Evolutionary conservation across 495 filamentous ascomycete genomes (phyloP).

Genomic region (Hyphodiscus hymeniophilus): DNA sequence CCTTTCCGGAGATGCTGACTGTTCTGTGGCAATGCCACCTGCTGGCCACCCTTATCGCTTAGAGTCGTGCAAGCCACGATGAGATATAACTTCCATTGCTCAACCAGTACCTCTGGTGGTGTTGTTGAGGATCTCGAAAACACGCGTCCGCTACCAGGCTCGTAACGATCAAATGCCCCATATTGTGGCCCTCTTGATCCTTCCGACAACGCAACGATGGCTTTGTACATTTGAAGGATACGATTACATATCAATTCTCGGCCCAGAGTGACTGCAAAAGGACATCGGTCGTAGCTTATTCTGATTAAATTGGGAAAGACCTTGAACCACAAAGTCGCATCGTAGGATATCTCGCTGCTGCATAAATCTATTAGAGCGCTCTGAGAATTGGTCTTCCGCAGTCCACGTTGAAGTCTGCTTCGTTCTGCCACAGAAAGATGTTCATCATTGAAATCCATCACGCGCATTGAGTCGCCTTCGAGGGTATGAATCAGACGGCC

Average conservation of each 20-base stretch:
- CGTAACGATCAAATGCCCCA: conserved; percentile 42
- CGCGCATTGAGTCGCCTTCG: conserved; percentile 78
- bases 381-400: conserved; percentile 73
- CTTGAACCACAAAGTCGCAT: conserved; percentile 93
- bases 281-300: conserved; percentile 83
- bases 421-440: conserved; percentile 86
- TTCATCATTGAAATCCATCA: conserved; percentile 89
- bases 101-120: conserved; percentile 79
- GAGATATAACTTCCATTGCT: conserved; percentile 98
- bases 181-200: conserved; percentile 54
- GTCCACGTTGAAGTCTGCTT: conserved; percentile 84
- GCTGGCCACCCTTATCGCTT: conserved; percentile 67
- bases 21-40: conserved; percentile 46
- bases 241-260: conserved; percentile 87
- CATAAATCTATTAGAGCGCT: conserved; percentile 89
- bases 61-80: conserved; percentile 96
- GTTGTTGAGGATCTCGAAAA: conserved; percentile 56
- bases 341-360: conserved; percentile 90
- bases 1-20: conserved; percentile 78
- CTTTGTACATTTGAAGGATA: conserved; percentile 84
- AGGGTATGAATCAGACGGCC: conserved; percentile 80
- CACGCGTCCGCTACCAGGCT: conserved; percentile 32
- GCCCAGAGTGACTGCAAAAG: conserved; percentile 80
- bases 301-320: conserved; percentile 93
- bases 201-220: conserved; percentile 70